Evolutionary conservation across 805 yeast species (phyloP), one percentile per base, ranked within the genome.

Genomic region (Yarrowia porcina): DNA sequence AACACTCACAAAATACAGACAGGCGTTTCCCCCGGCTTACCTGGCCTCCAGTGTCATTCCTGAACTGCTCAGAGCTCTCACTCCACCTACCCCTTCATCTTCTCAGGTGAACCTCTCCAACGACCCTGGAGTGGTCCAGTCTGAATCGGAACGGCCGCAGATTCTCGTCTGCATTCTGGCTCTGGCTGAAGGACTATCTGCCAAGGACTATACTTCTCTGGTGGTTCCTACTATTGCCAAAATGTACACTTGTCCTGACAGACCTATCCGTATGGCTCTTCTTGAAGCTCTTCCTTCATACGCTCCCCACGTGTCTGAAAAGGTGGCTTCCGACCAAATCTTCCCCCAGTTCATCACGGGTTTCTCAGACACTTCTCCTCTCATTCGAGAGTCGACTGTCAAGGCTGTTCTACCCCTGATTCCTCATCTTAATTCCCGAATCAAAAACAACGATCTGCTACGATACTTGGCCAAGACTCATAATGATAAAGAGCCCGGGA

Each of bases 391-490:
- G 67, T 89, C 86, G 60, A 89, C 97, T 0, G 77, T 93, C 38
- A 87, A 86, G 54, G 82, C 90, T 2, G 82, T 85, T 2, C 76
- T 84, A 3, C 70, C 71, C 9, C 75, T 92, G 27, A 83, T 86
- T 1, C 83, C 84, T 20, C 84, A 83, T 68, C 80, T 93, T 1
- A 81, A 89, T 0, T 89, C 85, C 38, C 81, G 96, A 63, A 96
- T 89, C 71, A 77, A 92, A 54, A 93, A 93, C 72, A 91, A 91
- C 69, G 98, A 94, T 54, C 75, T 93, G 21, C 76, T 93, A 62
- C 81, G 96, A 67, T 80, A 83, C 62, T 76, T 93, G 62, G 98
- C 98, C 0, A 89, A 86, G 68, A 80, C 90, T 10, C 96, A 90
- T 71, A 82, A 80, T 72, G 97, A 90, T 71, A 84, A 83, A 4